Percentiles rank a stretch among this genome's conserved stretches.
phyloP scores from a whole-genome alignment of 176 grass and related monocot genomes.

The Bonia amplexicaulis region DNA sequence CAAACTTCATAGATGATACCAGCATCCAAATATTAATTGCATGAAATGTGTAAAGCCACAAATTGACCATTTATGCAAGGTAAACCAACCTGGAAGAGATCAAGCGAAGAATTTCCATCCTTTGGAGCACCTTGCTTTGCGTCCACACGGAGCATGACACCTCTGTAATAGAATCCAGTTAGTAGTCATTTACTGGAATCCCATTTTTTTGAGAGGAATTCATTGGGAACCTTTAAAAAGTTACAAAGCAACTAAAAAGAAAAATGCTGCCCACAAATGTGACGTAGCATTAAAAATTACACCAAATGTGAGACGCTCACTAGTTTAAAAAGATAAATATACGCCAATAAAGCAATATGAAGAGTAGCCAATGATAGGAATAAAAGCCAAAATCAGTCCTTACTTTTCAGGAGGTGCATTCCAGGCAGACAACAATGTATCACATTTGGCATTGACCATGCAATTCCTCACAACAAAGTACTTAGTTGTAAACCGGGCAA shows the following conservation, averaged over 20 bases:
- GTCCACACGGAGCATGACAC: constrained; percentile 91
- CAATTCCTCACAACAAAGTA: constrained; percentile 95
- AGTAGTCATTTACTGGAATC: constrained; percentile 8
- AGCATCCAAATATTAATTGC: background rate
- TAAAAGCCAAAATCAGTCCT: constrained; percentile 26
- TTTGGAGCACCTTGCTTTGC: constrained; percentile 96
- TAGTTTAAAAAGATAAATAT: background rate
- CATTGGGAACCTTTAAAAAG: background rate
- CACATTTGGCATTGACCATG: constrained; percentile 80
- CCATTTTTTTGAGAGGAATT: background rate
- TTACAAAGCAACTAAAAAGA: constrained; percentile 4
- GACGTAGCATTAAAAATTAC: background rate
- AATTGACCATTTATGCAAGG: background rate
- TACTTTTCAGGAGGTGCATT: constrained; percentile 95
- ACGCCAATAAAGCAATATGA: background rate
- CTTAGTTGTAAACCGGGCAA: constrained; percentile 90
- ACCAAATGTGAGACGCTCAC: background rate
- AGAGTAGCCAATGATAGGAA: background rate
- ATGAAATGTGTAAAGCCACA: background rate
- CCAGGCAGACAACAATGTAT: constrained; percentile 95
- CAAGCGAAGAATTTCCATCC: constrained; percentile 87
- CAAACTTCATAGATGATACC: background rate
- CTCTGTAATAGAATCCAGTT: constrained; percentile 51
- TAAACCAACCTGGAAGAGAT: constrained; percentile 84
- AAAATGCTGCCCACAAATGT: background rate